phyloP scores from a whole-genome alignment of 257 asterid genomes.

The Rhazya stricta region DNA sequence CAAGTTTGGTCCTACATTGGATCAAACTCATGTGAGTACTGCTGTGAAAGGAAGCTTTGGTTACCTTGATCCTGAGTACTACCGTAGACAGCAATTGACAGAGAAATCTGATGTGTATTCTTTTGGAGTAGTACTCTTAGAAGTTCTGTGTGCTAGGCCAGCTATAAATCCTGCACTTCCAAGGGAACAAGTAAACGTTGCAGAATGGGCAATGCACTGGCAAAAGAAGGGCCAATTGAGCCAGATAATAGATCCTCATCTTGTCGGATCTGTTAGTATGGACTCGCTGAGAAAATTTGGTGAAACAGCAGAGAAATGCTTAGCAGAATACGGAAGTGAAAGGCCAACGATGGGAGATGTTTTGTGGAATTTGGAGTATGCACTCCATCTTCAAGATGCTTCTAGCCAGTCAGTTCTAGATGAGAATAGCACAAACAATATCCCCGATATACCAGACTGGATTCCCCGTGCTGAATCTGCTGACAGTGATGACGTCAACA shows the following conservation, averaged over 20 bases:
- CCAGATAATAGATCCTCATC: constrained; percentile 13
- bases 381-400: constrained; percentile 19
- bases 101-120: constrained; percentile 23
- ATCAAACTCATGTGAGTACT: constrained; percentile 21
- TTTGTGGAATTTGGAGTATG: constrained; percentile 24
- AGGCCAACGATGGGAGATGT: constrained; percentile 25
- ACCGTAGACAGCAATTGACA: constrained; percentile 15
- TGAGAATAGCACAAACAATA: constrained; percentile 14
- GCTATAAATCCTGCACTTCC: constrained; percentile 20
- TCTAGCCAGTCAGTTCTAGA: constrained; percentile 17
- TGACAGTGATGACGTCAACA: constrained; percentile 8
- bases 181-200: constrained; percentile 18
- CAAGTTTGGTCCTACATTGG: constrained; percentile 14
- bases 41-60: constrained; percentile 23
- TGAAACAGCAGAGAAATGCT: constrained; percentile 24
- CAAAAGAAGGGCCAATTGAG: constrained; percentile 13
- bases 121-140: constrained; percentile 20
- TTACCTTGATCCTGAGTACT: constrained; percentile 18
- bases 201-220: constrained; percentile 24
- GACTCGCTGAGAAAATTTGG: constrained; percentile 19
- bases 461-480: constrained; percentile 17
- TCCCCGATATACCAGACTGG: constrained; percentile 23
- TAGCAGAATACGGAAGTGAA: constrained; percentile 20
- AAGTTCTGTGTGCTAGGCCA: constrained; percentile 22
- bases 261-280: constrained; percentile 6